These are phyloP conservation scores for Monilinia aucupariae DNA, from an alignment of 2,329 filamentous ascomycete genomes.

Conservation along the genomic window DNA sequence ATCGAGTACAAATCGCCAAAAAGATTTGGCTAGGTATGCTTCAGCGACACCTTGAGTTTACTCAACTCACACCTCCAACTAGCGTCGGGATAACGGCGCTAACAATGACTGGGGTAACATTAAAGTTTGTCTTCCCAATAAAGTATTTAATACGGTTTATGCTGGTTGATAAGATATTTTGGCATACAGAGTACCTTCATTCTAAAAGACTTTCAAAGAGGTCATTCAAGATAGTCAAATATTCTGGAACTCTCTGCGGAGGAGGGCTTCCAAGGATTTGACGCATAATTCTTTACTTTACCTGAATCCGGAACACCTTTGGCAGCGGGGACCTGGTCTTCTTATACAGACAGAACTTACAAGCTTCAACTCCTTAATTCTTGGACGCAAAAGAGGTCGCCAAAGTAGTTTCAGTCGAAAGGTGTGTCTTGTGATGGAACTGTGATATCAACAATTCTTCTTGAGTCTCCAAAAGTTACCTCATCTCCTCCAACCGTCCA, in stretches of 20 bases:
- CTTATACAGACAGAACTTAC: neutral
- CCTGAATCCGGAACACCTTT: neutral
- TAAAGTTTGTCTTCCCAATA: neutral
- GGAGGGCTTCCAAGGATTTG: neutral
- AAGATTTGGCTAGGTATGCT: slow-evolving; percentile 11
- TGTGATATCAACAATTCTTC: neutral
- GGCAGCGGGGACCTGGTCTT: slow-evolving; percentile 7
- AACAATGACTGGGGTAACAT: slow-evolving; percentile 3
- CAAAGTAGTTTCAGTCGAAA: slow-evolving; percentile 2
- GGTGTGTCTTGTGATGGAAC: slow-evolving; percentile 14
- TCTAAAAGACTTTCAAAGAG: neutral
- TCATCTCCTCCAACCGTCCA: neutral
- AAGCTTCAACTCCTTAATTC: slow-evolving; percentile 6
- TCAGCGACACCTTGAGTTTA: slow-evolving; percentile 4
- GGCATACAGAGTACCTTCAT: slow-evolving; percentile 1
- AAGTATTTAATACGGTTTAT: neutral
- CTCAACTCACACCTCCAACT: neutral
- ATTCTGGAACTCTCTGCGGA: neutral
- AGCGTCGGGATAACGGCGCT: slow-evolving; percentile 4
- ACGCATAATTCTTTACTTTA: neutral
- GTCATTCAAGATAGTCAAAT: neutral
- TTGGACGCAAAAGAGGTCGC: neutral
- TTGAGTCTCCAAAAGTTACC: neutral
- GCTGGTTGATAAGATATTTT: slow-evolving; percentile 8
- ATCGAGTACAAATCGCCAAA: slow-evolving; percentile 8